A percentile compares a stretch with the other conserved stretches of the same genome.
These are phyloP conservation scores for Aspergillus terreus DNA, from an alignment of 2,329 filamentous ascomycete genomes.

Conservation along the genomic window DNA sequence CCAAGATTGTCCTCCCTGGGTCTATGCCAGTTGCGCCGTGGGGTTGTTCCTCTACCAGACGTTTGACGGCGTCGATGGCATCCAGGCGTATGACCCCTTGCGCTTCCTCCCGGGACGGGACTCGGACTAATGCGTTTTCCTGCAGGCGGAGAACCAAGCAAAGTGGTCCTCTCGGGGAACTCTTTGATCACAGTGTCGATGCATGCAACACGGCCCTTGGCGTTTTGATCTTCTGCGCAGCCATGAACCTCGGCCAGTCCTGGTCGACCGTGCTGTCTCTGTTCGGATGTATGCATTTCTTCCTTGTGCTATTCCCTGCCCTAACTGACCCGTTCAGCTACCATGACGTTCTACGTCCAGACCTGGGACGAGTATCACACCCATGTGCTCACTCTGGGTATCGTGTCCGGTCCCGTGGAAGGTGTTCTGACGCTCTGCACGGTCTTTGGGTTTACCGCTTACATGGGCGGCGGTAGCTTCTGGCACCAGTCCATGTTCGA, in stretches of 20 bases:
- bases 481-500: slow-evolving; percentile 82
- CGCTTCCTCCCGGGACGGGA: slow-evolving; percentile 1
- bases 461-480: slow-evolving; percentile 82
- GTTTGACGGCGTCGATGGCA: slow-evolving; percentile 93
- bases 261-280: slow-evolving; percentile 83
- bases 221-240: slow-evolving; percentile 83
- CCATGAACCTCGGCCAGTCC: slow-evolving; percentile 87
- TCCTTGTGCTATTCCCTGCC: not conserved
- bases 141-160: slow-evolving; percentile 77
- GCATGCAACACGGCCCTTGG: slow-evolving; percentile 95
- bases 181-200: slow-evolving; percentile 97
- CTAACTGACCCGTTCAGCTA: slow-evolving; percentile 48
- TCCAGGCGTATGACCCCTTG: slow-evolving; percentile 69
- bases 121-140: slow-evolving; percentile 3
- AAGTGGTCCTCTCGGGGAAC: slow-evolving; percentile 87
- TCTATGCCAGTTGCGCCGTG: slow-evolving; percentile 86
- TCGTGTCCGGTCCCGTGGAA: slow-evolving; percentile 93
- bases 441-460: slow-evolving; percentile 80
- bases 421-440: slow-evolving; percentile 79
- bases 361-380: slow-evolving; percentile 99
- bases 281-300: slow-evolving; percentile 66
- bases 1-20: slow-evolving; percentile 89
- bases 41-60: slow-evolving; percentile 96
- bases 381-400: slow-evolving; percentile 84
- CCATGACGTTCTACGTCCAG: slow-evolving; percentile 96